A percentile compares a stretch with the other conserved stretches of the same genome.
Evolutionary conservation across 2,329 filamentous ascomycete species (phyloP).

Genomic region (Pseudopithomyces maydicus): DNA sequence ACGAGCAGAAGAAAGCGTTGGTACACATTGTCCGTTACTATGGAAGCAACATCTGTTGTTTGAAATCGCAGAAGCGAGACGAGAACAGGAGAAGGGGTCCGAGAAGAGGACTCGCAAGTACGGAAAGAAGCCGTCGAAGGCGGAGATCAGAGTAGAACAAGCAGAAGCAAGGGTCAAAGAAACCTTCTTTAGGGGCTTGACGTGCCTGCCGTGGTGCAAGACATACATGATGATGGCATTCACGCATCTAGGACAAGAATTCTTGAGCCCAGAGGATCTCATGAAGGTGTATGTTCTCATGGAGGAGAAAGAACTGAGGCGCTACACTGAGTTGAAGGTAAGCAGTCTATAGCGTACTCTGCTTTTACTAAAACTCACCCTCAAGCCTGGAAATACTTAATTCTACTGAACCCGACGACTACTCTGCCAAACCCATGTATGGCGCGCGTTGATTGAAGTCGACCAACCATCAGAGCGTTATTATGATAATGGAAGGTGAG

Average conservation of each 20-base stretch:
- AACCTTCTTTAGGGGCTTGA: constrained; percentile 61
- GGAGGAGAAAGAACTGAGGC: constrained; percentile 65
- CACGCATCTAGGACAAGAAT: constrained; percentile 40
- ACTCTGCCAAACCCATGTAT: too few species aligned
- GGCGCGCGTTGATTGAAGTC: background rate
- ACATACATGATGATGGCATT: constrained; percentile 64
- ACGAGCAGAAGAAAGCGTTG: constrained; percentile 50
- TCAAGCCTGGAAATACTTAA: background rate
- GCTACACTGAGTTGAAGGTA: constrained; percentile 58
- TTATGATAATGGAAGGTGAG: background rate
- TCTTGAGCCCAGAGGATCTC: constrained; percentile 55
- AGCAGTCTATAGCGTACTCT: too few species aligned
- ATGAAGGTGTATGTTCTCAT: constrained; percentile 61
- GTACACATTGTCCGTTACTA: constrained; percentile 33
- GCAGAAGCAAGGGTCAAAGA: constrained; percentile 53
- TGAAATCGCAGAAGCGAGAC: constrained; percentile 27
- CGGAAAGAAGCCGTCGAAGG: constrained; percentile 28
- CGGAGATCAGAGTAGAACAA: constrained; percentile 23
- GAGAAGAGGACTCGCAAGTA: constrained; percentile 18
- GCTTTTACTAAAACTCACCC: too few species aligned
- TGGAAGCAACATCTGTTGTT: constrained; percentile 42
- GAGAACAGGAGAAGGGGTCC: constrained; percentile 15
- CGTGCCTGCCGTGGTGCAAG: constrained; percentile 67
- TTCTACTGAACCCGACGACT: background rate
- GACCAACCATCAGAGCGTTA: background rate